Base-by-base conservation (phyloP, 495 filamentous ascomycete genomes). In the Hypoxylon fragiforme region DNA sequence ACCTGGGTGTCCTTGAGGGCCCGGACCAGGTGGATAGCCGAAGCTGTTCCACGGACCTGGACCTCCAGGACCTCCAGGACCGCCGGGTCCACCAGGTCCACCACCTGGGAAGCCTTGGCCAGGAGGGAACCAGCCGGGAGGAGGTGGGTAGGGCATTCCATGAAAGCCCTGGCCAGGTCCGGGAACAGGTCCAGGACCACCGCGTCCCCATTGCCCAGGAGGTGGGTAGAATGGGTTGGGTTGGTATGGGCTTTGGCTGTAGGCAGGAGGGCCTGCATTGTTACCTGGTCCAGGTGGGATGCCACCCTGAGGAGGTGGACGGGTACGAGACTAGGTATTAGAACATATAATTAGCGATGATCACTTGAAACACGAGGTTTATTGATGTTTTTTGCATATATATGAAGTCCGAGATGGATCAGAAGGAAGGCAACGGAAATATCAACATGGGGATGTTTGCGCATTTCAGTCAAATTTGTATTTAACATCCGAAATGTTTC, bases 381-480 rank as follows among this genome's bases (percentile, higher is more conserved):
- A 28, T 48, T 34, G 34, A 38, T 15, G 31, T 32, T 38, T 37
- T 39, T 3, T 19, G 38, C 34, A 42, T 22, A 36, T 16, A 26
- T 28, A 13, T 18, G 14, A 39, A 63, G 42, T 42, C 42, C 49
- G 57, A 53, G 30, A 32, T 70, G 44, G 56, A 77, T 91, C 91
- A 97, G 91, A 95, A 96, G 91, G 92, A 97, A 96, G 91, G 91
- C 92, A 97, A 96, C 91, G 92, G 90, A 95, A 87, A 89, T 86
- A 73, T 95, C 91, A 82, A 92, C 91, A 95, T 70, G 79, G 77
- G 75, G 55, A 72, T 75, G 86, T 86, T 94, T 95, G 89, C 88
- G 90, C 90, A 71, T 67, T 77, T 89, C 84, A 91, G 85, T 86
- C 85, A 84, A 80, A 77, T 74, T 80, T 72, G 70, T 76, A 71